Evolutionary conservation across 352 stramenopile genomes (phyloP).

Genomic region (Pythium biforme): DNA sequence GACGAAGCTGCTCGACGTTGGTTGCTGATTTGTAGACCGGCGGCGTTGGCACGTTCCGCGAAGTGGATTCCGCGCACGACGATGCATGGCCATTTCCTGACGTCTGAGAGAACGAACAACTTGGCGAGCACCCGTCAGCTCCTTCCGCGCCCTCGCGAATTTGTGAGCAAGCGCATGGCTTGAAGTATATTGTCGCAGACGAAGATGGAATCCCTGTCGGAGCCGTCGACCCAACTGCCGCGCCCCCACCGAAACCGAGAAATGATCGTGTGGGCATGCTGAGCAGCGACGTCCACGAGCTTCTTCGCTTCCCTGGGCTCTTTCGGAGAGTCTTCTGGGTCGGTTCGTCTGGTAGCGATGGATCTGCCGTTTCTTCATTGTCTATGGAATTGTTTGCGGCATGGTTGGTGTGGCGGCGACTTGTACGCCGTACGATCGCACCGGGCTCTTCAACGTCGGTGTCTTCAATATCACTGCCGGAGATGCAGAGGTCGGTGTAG

Average conservation of each 20-base stretch:
- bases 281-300: constrained; percentile 10
- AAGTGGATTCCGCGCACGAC: neutral
- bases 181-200: constrained; percentile 25
- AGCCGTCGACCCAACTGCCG: neutral
- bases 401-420: neutral
- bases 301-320: neutral
- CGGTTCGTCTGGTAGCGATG: neutral
- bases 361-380: neutral
- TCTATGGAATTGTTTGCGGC: neutral
- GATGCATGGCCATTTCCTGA: neutral
- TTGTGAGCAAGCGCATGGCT: constrained; percentile 9
- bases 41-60: neutral
- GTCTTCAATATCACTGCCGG: constrained; percentile 7
- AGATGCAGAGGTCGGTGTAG: neutral
- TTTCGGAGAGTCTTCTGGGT: neutral
- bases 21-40: constrained; percentile 8
- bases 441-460: neutral
- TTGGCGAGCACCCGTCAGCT: neutral
- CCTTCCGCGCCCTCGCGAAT: too few relatives aligned
- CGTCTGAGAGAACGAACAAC: neutral
- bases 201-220: constrained; percentile 1
- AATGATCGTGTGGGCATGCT: constrained; percentile 13
- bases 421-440: constrained; percentile 4
- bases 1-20: constrained; percentile 44
- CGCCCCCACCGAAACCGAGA: constrained; percentile 11